Base-by-base conservation (phyloP, 2,329 filamentous ascomycete genomes). In the Stemphylium beticola region DNA sequence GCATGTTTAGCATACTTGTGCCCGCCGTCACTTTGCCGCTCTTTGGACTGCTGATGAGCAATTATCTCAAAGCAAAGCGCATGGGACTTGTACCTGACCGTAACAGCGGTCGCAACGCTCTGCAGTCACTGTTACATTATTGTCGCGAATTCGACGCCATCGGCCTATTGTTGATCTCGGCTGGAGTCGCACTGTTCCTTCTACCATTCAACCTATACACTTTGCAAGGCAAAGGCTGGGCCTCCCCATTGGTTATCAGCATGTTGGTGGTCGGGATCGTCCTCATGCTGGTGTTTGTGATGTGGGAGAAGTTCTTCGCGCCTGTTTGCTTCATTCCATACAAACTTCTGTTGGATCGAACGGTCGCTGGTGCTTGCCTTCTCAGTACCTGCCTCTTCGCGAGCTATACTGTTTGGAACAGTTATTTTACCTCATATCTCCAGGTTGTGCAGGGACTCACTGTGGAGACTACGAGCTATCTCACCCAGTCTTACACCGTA, bases 151-250 rank as follows among this genome's bases (percentile, higher is more conserved):
- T 90, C 56, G 88, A 91, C 67, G 65, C 84, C 1, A 40, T 85
- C 9, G 87, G 88, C 11, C 75, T 88, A 12, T 43, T 89, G 9
- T 75, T 90, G 1, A 78, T 89, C 41, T 79, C 82, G 0, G 77
- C 74, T 2, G 88, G 87, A 1, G 80, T 89, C 53, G 78, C 83
- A 0, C 73, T 90, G 10, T 84, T 91, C 65, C 77, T 92, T 14
- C 81, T 92, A 5, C 86, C 89, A 83, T 92, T 73, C 79, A 39
- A 78, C 90, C 36, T 71, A n/a, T 70, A 66, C 62, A 51, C 58
- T 1, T 63, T 66, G 20, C 58, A 64, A 43, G 63, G 31, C 33
- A 63, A 52, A 51, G 41, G 11, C 33, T 66, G 48, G 75, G 29
- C 41, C 0, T 67, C 71, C 5, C 45, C 62, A 2, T 57, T 68